These are phyloP conservation scores for Periconia sp. DNA, from an alignment of 2,329 filamentous ascomycete genomes.

Conservation along the genomic window DNA sequence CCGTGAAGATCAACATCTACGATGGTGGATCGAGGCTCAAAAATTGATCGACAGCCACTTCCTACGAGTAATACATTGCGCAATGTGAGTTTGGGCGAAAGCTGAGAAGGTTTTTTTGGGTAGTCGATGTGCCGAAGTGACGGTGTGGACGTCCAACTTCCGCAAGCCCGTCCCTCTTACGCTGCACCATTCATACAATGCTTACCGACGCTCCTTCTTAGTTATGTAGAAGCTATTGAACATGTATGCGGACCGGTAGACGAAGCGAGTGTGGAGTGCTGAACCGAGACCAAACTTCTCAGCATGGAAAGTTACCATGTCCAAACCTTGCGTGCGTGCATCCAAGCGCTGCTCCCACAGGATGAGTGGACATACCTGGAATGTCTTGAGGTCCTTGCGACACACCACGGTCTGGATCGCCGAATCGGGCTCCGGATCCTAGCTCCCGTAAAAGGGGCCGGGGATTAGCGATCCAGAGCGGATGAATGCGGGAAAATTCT, in stretches of 20 bases:
- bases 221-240: not conserved
- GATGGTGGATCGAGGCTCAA: not conserved
- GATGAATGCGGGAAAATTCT: constrained; percentile 31
- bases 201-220: not conserved
- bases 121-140: not conserved
- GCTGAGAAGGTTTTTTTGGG: not conserved
- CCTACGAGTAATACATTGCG: not conserved
- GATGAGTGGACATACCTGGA: not conserved
- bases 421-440: not conserved
- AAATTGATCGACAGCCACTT: not conserved
- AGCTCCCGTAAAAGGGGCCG: not conserved
- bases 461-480: constrained; percentile 11
- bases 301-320: not conserved
- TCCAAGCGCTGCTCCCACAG: not conserved
- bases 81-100: not conserved
- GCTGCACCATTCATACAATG: not conserved
- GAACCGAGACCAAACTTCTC: constrained; percentile 3
- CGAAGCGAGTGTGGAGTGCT: constrained; percentile 14
- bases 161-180: constrained; percentile 12
- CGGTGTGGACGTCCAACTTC: constrained; percentile 20
- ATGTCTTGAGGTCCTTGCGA: not conserved
- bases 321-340: not conserved
- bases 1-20: not conserved
- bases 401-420: not conserved
- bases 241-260: constrained; percentile 4